These are phyloP conservation scores for Podaxis sp. DNA, from an alignment of 768 basidiomycete species.

Conservation along the genomic window DNA sequence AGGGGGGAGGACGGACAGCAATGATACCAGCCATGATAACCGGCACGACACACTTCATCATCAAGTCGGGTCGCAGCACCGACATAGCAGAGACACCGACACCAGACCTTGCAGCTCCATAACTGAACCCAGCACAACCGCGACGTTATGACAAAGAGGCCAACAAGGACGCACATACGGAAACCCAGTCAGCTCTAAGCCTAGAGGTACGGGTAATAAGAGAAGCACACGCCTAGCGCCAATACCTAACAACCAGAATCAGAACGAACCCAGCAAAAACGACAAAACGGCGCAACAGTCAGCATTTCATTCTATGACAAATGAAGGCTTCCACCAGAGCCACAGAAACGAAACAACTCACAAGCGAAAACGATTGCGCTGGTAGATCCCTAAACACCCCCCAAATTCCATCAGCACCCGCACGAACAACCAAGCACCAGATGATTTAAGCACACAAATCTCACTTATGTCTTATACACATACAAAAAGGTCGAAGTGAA, in stretches of 20 bases:
- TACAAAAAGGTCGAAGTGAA: too few relatives aligned
- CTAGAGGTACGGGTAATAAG: conserved; percentile 13
- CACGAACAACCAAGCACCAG: too few relatives aligned
- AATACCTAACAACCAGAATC: conserved; percentile 51
- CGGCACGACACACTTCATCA: conserved; percentile 98
- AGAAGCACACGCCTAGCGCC: conserved; percentile 66
- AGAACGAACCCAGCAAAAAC: background rate
- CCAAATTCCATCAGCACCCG: conserved; percentile 17
- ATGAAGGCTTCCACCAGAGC: background rate
- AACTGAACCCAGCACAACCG: conserved; percentile 47
- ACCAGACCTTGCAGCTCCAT: conserved; percentile 99
- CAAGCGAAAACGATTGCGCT: conserved; percentile 98
- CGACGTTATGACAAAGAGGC: conserved; percentile 16
- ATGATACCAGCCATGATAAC: conserved; percentile 99
- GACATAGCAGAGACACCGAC: conserved; percentile 98
- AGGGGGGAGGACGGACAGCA: conserved; percentile 65
- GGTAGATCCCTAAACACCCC: conserved; percentile 76
- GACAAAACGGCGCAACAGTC: background rate
- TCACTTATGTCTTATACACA: too few relatives aligned
- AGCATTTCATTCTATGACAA: background rate
- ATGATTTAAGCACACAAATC: too few relatives aligned
- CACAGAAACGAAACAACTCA: conserved; percentile 40
- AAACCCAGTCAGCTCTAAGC: background rate
- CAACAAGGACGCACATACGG: conserved; percentile 9
- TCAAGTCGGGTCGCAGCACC: conserved; percentile 91